phyloP scores from a whole-genome alignment of 768 basidiomycete species.

The Leccinum subtestaceum region DNA sequence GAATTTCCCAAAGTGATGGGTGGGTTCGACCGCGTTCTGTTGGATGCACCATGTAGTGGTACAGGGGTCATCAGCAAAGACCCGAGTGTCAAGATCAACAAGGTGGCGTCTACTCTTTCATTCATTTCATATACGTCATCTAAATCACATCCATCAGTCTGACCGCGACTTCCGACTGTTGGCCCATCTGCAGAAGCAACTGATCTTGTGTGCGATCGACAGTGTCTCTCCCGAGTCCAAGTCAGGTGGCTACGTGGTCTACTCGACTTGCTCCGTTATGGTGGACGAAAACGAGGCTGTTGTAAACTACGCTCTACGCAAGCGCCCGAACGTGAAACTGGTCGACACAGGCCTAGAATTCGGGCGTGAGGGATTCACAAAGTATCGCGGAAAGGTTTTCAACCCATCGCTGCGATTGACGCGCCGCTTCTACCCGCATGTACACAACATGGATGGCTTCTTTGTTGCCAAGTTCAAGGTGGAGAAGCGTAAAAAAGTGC shows the following conservation, averaged over 20 bases:
- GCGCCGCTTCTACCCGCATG: constrained; percentile 90
- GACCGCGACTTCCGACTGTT: constrained; percentile 94
- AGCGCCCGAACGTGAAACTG: constrained; percentile 88
- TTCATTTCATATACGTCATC: background rate
- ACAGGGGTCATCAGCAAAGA: constrained; percentile 99
- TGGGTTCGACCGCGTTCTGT: constrained; percentile 93
- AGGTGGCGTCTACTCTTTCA: constrained; percentile 50
- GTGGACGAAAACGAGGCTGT: constrained; percentile 99
- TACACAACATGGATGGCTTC: constrained; percentile 99
- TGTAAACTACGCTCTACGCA: constrained; percentile 94
- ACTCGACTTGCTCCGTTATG: constrained; percentile 97
- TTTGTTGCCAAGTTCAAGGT: constrained; percentile 98
- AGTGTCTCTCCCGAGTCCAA: constrained; percentile 87
- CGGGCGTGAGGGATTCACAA: constrained; percentile 87
- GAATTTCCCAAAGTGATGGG: constrained; percentile 99
- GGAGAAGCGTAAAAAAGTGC: constrained; percentile 64
- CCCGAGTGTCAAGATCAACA: constrained; percentile 95
- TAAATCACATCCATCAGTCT: constrained; percentile 48
- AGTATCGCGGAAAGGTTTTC: constrained; percentile 89
- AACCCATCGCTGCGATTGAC: constrained; percentile 76
- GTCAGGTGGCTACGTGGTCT: constrained; percentile 92
- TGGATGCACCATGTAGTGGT: constrained; percentile 97
- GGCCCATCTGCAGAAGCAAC: constrained; percentile 97
- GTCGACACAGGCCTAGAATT: constrained; percentile 93
- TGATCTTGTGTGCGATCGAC: constrained; percentile 97